Evolutionary conservation across 306 rosid species (phyloP).

Genomic region (Gastrolobium bilobum): DNA sequence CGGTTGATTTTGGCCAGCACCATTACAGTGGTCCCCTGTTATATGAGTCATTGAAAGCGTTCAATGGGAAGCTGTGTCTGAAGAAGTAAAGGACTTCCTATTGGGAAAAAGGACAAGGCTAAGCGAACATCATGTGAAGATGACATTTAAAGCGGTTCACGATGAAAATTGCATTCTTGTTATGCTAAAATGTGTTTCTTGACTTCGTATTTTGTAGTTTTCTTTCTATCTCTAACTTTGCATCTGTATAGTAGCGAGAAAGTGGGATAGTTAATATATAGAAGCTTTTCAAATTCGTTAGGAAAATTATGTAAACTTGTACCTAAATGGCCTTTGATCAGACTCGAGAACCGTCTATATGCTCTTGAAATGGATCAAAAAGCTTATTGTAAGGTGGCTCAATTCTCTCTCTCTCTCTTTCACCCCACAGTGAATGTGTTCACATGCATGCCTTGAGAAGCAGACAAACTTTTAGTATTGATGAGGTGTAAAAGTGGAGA

Average conservation of each 20-base stretch:
- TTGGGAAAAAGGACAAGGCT: conserved; percentile 67
- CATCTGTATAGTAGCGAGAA: conserved; percentile 68
- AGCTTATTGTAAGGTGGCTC: conserved; percentile 5
- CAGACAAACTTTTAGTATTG: conserved; percentile 32
- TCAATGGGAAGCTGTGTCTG: conserved; percentile 64
- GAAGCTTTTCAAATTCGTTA: conserved; percentile 60
- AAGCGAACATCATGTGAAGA: conserved; percentile 60
- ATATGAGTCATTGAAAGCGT: conserved; percentile 55
- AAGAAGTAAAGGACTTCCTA: conserved; percentile 54
- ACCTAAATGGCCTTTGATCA: conserved; percentile 45
- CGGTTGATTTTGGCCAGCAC: conserved; percentile 63
- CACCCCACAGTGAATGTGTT: not conserved
- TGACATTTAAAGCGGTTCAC: conserved; percentile 52
- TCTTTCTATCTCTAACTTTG: conserved; percentile 53
- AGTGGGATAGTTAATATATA: conserved; percentile 47
- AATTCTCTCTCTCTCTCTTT: not conserved
- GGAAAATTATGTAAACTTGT: conserved; percentile 51
- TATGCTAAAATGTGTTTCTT: conserved; percentile 43
- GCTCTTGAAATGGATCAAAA: conserved; percentile 33
- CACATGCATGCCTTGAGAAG: conserved; percentile 5
- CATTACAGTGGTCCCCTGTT: conserved; percentile 56
- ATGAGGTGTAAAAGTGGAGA: not conserved
- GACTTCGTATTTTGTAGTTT: conserved; percentile 42
- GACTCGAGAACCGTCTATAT: conserved; percentile 16
- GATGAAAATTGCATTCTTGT: conserved; percentile 35